Base-by-base conservation (phyloP, 345 rosid species). In the Luvunga scandens region DNA sequence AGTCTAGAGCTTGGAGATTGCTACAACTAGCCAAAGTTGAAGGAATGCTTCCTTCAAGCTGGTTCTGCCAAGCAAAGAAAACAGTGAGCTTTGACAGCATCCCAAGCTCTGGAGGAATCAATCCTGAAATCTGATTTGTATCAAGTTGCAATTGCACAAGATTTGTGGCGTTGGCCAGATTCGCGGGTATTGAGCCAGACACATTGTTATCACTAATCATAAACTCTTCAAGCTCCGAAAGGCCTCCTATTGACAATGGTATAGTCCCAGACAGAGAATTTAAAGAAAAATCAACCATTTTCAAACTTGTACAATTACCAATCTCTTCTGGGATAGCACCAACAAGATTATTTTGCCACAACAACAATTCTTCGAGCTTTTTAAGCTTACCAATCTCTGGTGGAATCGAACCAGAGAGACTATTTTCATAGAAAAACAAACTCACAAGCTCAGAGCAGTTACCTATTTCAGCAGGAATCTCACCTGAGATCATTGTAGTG, bases 31-130 rank as follows among this genome's bases (percentile, higher is more conserved):
- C 89, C 86, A 96, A 83, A 79, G 81, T 85, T 7, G 91, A 75
- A 81, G 99, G 97, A 64, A 96, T 92, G 79, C 93, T 92, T 78
- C 99, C 99, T 84, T 90, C 97, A 31, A 96, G 94, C 87, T 91
- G 93, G 85, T 96, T 96, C 75, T 91, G 88, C 99, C 97, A 94
- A 60, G 94, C 97, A 36, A 89, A 88, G 83, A 96, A 91, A 82
- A 95, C 88, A 45, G 78, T 83, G 39, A 95, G 91, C 86, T 77
- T 82, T 33, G 93, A 79, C 73, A 95, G 79, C 85, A 60, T 72
- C 21, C 97, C 98, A 5, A 94, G 84, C 82, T 94, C 97, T 0
- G 90, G 84, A 2, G 99, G 98, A 70, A 96, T 90, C 83, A 90
- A 81, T 64, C 98, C 99, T 1, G 97, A 91, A 50, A 96, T 86